phyloP scores from a whole-genome alignment of 108 stramenopile species.

The Cyclotella sp. region DNA sequence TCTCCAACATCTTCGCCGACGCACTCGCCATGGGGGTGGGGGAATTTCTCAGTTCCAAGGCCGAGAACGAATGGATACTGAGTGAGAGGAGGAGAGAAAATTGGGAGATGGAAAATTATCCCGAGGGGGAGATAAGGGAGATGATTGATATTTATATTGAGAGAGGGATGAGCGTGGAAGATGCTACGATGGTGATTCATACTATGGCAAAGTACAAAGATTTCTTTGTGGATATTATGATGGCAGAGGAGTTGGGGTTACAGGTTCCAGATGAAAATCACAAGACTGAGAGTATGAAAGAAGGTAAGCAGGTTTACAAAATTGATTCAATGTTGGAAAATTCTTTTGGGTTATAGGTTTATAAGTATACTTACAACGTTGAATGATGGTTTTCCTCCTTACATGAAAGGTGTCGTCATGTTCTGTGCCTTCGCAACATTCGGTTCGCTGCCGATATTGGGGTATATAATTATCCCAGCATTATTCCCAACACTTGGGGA shows the following conservation, averaged over 20 bases:
- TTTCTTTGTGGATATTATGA: constrained; percentile 98
- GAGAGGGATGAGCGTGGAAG: constrained; percentile 79
- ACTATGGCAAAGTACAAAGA: constrained; percentile 96
- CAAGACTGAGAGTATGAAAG: constrained; percentile 84
- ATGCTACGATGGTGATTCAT: constrained; percentile 85
- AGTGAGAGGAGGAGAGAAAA: constrained; percentile 89
- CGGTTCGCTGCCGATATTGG: constrained; percentile 89
- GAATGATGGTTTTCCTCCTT: not conserved
- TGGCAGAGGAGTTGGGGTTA: constrained; percentile 94
- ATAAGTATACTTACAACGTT: too few species aligned
- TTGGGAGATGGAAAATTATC: constrained; percentile 96
- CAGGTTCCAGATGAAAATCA: constrained; percentile 93
- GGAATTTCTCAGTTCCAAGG: constrained; percentile 96
- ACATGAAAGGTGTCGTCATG: constrained; percentile 73
- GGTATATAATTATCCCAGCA: constrained; percentile 84
- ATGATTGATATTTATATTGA: constrained; percentile 92
- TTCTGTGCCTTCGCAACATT: constrained; percentile 91
- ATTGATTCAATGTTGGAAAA: too few species aligned
- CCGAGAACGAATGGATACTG: constrained; percentile 95
- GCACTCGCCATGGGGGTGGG: constrained; percentile 98
- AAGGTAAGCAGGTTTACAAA: too few species aligned
- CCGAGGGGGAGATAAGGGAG: constrained; percentile 93
- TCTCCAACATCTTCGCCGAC: constrained; percentile 96
- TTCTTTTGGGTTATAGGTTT: too few species aligned
- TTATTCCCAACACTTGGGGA: constrained; percentile 62